A percentile compares a stretch with the other conserved stretches of the same genome.
Conservation (phyloP, 208 protist species). For the Leishmania martiniquensis region DNA sequence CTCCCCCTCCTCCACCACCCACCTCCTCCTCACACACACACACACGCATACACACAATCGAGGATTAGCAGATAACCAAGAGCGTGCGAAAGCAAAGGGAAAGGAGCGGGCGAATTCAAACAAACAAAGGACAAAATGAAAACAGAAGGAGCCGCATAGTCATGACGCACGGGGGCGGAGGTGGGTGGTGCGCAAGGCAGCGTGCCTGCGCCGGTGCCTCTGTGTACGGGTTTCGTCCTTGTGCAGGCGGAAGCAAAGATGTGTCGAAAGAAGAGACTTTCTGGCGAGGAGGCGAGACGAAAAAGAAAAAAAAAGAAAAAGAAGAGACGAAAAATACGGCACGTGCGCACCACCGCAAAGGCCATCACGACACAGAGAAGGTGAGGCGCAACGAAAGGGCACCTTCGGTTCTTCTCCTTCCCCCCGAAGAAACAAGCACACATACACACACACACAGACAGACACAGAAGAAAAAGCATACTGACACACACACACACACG, state of each 20-base stretch:
- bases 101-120: not conserved
- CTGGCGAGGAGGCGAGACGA: not conserved
- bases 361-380: no score
- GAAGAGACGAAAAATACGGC: no score
- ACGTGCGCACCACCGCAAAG: no score
- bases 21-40: not conserved
- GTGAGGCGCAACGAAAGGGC: no score
- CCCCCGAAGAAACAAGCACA: no score
- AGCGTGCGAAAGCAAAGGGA: no score
- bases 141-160: not conserved
- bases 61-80: no score
- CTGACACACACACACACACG: not conserved
- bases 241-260: not conserved
- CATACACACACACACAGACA: no score
- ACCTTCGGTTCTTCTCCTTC: no score
- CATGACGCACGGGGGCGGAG: not conserved
- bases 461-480: no score
- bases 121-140: not conserved
- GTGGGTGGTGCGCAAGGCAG: not conserved
- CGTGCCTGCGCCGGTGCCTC: not conserved
- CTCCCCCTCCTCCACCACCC: not conserved
- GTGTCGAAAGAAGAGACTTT: not conserved
- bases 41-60: not conserved
- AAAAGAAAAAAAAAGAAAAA: not conserved
- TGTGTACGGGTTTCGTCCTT: not conserved